Percentiles rank a stretch among this genome's conserved stretches.
These are phyloP conservation scores for Calonectria montana DNA, from an alignment of 2,329 filamentous ascomycete genomes.

Conservation along the genomic window DNA sequence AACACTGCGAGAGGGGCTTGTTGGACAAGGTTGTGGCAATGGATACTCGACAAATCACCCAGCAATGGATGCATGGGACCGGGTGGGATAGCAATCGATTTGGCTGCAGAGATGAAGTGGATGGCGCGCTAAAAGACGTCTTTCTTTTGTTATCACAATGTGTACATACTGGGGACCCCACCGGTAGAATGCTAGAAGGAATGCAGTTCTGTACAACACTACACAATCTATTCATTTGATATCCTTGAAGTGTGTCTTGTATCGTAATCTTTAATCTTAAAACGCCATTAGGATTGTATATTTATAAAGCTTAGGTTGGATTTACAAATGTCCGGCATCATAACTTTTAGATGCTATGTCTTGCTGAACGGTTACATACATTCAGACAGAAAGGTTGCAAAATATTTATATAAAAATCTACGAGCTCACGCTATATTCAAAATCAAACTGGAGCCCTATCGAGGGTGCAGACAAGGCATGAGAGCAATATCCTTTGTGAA, in stretches of 20 bases:
- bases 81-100: constrained; percentile 23
- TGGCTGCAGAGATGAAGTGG: constrained; percentile 17
- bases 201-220: constrained; percentile 38
- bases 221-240: constrained; percentile 1
- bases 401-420: background rate
- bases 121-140: constrained; percentile 24
- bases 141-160: constrained; percentile 34
- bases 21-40: constrained; percentile 13
- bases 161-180: constrained; percentile 36
- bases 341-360: no score
- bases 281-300: no score
- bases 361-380: background rate
- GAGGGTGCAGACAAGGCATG: background rate
- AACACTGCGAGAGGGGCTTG: background rate
- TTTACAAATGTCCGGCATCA: no score
- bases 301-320: no score
- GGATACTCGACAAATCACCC: constrained; percentile 20
- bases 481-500: constrained; percentile 19
- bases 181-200: constrained; percentile 37
- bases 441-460: background rate
- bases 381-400: background rate
- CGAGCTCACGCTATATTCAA: background rate
- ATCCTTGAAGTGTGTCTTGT: background rate
- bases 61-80: constrained; percentile 7
- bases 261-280: background rate